Conservation (phyloP, 495 filamentous ascomycete genomes). For the Elasticomyces elasticus region DNA sequence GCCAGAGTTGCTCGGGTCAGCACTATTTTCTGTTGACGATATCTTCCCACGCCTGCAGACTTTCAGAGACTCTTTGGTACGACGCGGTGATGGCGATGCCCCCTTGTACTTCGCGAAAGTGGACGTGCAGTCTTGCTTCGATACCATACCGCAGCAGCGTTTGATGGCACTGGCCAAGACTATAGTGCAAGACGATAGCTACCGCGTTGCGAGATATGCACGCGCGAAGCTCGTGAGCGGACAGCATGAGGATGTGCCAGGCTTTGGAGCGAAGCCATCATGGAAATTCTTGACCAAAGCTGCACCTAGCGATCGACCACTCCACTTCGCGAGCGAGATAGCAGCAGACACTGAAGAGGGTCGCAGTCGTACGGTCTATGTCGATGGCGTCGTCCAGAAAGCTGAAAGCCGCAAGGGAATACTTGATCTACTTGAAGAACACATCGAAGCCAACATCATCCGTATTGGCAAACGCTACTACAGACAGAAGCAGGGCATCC, state of each 20-base stretch:
- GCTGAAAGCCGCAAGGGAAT: slow-evolving; percentile 47
- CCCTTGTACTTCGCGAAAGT: slow-evolving; percentile 78
- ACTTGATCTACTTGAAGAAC: slow-evolving; percentile 61
- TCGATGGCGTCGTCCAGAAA: slow-evolving; percentile 49
- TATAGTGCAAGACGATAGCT: slow-evolving; percentile 54
- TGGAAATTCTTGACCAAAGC: slow-evolving; percentile 58
- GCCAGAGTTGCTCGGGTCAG: slow-evolving; percentile 56
- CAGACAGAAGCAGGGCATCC: slow-evolving; percentile 78
- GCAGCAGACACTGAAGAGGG: slow-evolving; percentile 36
- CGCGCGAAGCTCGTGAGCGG: slow-evolving; percentile 50
- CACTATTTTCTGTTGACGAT: slow-evolving; percentile 71
- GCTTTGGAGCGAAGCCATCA: slow-evolving; percentile 37
- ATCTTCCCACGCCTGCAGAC: slow-evolving; percentile 63
- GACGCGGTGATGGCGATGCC: slow-evolving; percentile 19
- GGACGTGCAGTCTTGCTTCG: slow-evolving; percentile 86
- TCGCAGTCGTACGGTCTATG: slow-evolving; percentile 62
- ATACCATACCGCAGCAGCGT: slow-evolving; percentile 77
- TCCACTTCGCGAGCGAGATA: slow-evolving; percentile 46
- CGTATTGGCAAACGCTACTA: slow-evolving; percentile 86
- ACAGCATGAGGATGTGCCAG: not conserved
- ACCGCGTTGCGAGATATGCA: slow-evolving; percentile 63
- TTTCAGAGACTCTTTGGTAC: slow-evolving; percentile 48
- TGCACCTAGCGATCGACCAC: slow-evolving; percentile 39
- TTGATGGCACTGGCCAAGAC: slow-evolving; percentile 56
- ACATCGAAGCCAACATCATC: slow-evolving; percentile 73